These are phyloP conservation scores for Kwoniella pini DNA, from an alignment of 768 basidiomycete genomes.

Conservation along the genomic window DNA sequence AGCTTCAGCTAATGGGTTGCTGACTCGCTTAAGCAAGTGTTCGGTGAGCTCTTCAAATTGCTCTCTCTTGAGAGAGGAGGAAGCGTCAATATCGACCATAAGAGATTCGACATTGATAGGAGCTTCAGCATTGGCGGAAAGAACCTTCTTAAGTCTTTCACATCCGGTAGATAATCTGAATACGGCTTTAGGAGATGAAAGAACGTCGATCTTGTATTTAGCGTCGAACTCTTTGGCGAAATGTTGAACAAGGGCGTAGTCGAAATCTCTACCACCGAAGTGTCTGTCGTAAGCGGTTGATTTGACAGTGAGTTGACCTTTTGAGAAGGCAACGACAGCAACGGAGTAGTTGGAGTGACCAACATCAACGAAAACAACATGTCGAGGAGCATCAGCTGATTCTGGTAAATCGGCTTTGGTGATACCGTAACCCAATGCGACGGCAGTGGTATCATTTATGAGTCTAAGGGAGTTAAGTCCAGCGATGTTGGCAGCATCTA, in stretches of 20 bases:
- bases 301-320: conserved; percentile 86
- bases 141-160: conserved; percentile 93
- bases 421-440: conserved; percentile 96
- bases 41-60: conserved; percentile 75
- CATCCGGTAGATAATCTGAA: conserved; percentile 87
- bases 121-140: conserved; percentile 88
- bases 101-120: conserved; percentile 92
- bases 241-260: conserved; percentile 82
- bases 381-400: conserved; percentile 71
- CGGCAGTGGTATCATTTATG: conserved; percentile 95
- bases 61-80: conserved; percentile 80
- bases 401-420: conserved; percentile 93
- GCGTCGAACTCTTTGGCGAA: conserved; percentile 88
- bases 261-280: conserved; percentile 94
- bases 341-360: conserved; percentile 90
- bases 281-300: conserved; percentile 86
- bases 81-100: conserved; percentile 92
- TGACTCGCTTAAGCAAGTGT: conserved; percentile 73
- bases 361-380: conserved; percentile 92
- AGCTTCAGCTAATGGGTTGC: conserved; percentile 72
- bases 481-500: conserved; percentile 86
- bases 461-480: conserved; percentile 87
- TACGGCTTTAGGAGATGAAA: conserved; percentile 82
- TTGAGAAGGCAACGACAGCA: conserved; percentile 86
- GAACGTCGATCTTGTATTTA: conserved; percentile 98